Evolutionary conservation across 192 early-diverging fungal genomes (phyloP), one percentile per base, ranked within the genome.

Genomic region (Coemansia sp.): DNA sequence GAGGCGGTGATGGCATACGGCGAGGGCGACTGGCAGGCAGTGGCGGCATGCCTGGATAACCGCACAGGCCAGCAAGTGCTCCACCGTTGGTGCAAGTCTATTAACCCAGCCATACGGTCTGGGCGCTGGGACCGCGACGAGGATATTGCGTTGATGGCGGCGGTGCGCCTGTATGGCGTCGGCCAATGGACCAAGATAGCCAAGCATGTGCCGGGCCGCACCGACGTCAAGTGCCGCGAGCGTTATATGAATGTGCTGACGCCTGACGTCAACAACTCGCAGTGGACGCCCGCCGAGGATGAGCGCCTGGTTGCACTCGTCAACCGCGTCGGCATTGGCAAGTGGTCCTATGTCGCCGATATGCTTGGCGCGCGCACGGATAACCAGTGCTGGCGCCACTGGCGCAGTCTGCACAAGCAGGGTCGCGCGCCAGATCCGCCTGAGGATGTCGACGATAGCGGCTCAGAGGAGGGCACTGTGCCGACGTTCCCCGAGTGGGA

Each of bases 221-320:
- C 89, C 0, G 91, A 93, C 66, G 84, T 90, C 41, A 87, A 93
- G 64, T 91, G 90, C 57, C 83, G 91, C 52, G 91, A 93, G 65
- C 79, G 91, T 64, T 93, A 88, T 74, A 75, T 85, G 69, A 91
- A 93, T 67, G 81, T 89, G 9, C 70, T 91, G 40, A 72, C 82
- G 23, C 87, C 88, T 9, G 60, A 59, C 5, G 63, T 93, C 23
- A 84, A 87, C 41, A 76, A 83, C 36, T 77, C 83, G 54, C 82
- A 83, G 34, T 85, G 89, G 84, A 75, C 82, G 19, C n/a, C 60
- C 23, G 70, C 70, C 34, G 85, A 86, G 64, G 85, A 86, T 60
- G 67, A 63, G 63, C 67, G 68, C 17, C 66, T 86, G 46, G 46
- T 83, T 4, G 67, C 63, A 4, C 66, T 85, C 32, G 77, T 84